A percentile compares a stretch with the other conserved stretches of the same genome.
These are phyloP conservation scores for Candida sanyiensis DNA, from an alignment of 805 yeast genomes.

Conservation along the genomic window DNA sequence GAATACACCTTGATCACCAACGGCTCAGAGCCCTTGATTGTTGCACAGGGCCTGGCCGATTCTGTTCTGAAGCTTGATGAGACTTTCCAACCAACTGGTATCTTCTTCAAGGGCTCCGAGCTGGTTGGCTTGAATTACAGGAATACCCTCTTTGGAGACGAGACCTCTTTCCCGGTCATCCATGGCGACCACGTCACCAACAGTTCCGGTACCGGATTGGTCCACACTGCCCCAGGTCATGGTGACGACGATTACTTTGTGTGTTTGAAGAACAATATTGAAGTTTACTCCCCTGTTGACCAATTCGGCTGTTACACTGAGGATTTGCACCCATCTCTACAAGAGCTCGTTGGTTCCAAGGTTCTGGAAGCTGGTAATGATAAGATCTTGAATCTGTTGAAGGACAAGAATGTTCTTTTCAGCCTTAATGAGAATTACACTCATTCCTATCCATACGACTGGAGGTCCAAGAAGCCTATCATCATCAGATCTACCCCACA, in stretches of 20 bases:
- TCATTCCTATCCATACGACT: constrained; percentile 94
- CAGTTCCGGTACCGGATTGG: constrained; percentile 87
- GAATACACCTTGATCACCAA: constrained; percentile 47
- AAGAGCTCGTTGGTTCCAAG: constrained; percentile 44
- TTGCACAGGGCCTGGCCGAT: constrained; percentile 46
- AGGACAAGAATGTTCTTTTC: constrained; percentile 40
- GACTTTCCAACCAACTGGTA: constrained; percentile 19
- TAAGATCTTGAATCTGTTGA: constrained; percentile 39
- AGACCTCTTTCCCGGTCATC: constrained; percentile 46
- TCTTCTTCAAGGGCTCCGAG: constrained; percentile 36
- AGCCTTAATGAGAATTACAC: constrained; percentile 43
- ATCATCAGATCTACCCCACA: constrained; percentile 93
- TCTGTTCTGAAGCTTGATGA: constrained; percentile 31
- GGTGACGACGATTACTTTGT: constrained; percentile 88
- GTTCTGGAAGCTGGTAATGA: constrained; percentile 59
- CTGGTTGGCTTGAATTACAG: constrained; percentile 41
- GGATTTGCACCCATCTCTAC: constrained; percentile 44
- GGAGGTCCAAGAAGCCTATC: constrained; percentile 96
- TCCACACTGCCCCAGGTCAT: constrained; percentile 97
- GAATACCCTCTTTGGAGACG: constrained; percentile 38
- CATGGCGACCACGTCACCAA: constrained; percentile 80
- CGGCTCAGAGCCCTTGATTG: constrained; percentile 43
- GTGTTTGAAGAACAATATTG: constrained; percentile 52
- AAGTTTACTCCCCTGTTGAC: constrained; percentile 74
- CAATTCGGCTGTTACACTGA: constrained; percentile 59